Evolutionary conservation across 1,284 basidiomycete genomes (phyloP), one percentile per base, ranked within the genome.

Genomic region (Sanguinoderma infundibulare): DNA sequence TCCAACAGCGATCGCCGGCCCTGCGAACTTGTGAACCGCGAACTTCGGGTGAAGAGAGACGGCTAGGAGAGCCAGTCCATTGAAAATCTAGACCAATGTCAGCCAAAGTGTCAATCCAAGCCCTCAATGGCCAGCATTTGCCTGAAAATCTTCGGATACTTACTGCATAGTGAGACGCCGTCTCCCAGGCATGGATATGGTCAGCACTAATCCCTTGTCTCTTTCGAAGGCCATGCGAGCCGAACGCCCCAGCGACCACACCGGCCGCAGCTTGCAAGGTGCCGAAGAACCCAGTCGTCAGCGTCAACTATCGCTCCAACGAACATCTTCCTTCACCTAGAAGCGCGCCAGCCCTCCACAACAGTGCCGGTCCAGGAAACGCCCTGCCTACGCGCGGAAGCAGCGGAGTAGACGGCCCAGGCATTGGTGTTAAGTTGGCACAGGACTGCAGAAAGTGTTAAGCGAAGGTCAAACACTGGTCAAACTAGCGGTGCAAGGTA

Each of bases 11-110:
- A 94, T 87, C 3, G 90, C 85, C 2, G 87, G 87, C 3, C 87
- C 87, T n/a, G 91, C 89, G 68, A 89, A 87, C 42, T 81, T 78
- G 71, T 91, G 87, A 2, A 70, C 62, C 0, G 86, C 79, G 70
- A 91, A 90, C 32, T 83, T 81, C 1, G 85, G 90, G 74, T 94
- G 91, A 68, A 89, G 75, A 0, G 91, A 92, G 26, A 94, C 75
- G 8, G 87, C 77, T 64, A 95, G 77, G 40, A 95, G 76, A 0
- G 84, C 90, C 17, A 95, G 80, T 15, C 93, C 94, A 68, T 95
- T 94, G 73, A 85, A 88, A 53, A 94, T 82, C 88, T 92, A 62
- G 36, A 26, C 20, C 24, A 39, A 8, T 12, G 14, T 26, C 35
- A 53, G 32, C 24, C 38, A 54, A 20, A 17, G 7, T 38, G 24